Evolutionary conservation across 2,329 filamentous ascomycete species (phyloP), one percentile per base, ranked within the genome.

Genomic region (Fusarium abutilonis): DNA sequence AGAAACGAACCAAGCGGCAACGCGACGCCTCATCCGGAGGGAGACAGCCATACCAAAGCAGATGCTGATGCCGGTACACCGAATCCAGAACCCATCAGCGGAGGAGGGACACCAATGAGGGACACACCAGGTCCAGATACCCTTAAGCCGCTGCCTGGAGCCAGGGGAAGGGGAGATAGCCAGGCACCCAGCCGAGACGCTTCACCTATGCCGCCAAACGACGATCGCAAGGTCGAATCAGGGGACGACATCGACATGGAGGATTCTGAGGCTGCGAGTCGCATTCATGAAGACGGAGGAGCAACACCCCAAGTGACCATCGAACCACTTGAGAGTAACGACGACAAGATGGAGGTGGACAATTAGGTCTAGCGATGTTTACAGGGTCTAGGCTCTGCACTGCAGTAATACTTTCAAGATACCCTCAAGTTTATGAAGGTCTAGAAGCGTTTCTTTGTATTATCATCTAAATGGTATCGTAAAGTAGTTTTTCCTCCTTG

Each of bases 261-360:
- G 9, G 86, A 86, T 26, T 71, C 68, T 8, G 74, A 73, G 52
- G 69, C 71, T 21, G 59, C 66, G 13, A 68, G 73, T 44, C 72
- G 72, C 32, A 75, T 75, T 48, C 77, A 76, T n/a, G 78, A 80
- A 5, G 76, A 82, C 13, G 81, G 80, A 29, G 72, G 63, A 19
- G 66, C 61, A 52, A 78, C 79, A 14, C 80, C 81, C 31, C 76
- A 74, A 60, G 82, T 84, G 47, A 79, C 76, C 17, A 76, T 86
- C 44, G 81, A 86, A 56, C 77, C 79, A 19, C 78, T 82, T 23
- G 77, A 79, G 38, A 77, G 73, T 34, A 73, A 71, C 28, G 80
- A 76, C 8, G 87, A 89, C 64, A 84, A 80, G 69, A 92, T 92
- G 89, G 89, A 92, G 52, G 74, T 80, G 43, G 78, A 91, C 78